phyloP scores from a whole-genome alignment of 805 yeast species.

The Teunomyces tritomae region DNA sequence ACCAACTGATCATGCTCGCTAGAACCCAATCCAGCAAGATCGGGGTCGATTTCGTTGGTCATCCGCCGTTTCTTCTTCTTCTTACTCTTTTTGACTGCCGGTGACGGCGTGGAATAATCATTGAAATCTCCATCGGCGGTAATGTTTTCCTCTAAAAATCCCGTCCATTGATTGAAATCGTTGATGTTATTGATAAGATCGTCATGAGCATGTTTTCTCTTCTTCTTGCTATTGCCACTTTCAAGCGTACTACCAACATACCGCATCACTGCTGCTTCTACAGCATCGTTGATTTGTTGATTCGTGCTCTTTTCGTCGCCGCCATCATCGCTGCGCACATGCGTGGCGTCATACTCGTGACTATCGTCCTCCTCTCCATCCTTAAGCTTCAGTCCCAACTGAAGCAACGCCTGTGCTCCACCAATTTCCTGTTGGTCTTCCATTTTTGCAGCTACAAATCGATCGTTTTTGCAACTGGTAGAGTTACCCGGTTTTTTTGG shows the following conservation, averaged over 20 bases:
- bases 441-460: constrained; percentile 16
- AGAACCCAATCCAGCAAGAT: constrained; percentile 34
- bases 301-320: constrained; percentile 27
- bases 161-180: constrained; percentile 54
- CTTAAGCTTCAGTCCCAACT: constrained; percentile 33
- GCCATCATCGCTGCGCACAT: constrained; percentile 1
- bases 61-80: constrained; percentile 14
- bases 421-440: constrained; percentile 40
- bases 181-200: constrained; percentile 36
- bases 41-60: constrained; percentile 35
- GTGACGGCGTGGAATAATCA: constrained; percentile 5
- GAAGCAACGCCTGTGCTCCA: constrained; percentile 46
- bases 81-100: constrained; percentile 7
- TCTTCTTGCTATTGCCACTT: constrained; percentile 4
- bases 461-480: neutral
- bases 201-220: constrained; percentile 32
- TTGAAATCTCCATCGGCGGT: constrained; percentile 9
- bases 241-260: constrained; percentile 62
- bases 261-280: constrained; percentile 76
- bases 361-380: constrained; percentile 12
- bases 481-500: constrained; percentile 11
- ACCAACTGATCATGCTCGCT: constrained; percentile 63
- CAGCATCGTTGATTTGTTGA: constrained; percentile 49
- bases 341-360: neutral
- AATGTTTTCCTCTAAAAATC: constrained; percentile 25